Evolutionary conservation across 257 asterid genomes (phyloP).

Genomic region (Nicotiana sylvestris): DNA sequence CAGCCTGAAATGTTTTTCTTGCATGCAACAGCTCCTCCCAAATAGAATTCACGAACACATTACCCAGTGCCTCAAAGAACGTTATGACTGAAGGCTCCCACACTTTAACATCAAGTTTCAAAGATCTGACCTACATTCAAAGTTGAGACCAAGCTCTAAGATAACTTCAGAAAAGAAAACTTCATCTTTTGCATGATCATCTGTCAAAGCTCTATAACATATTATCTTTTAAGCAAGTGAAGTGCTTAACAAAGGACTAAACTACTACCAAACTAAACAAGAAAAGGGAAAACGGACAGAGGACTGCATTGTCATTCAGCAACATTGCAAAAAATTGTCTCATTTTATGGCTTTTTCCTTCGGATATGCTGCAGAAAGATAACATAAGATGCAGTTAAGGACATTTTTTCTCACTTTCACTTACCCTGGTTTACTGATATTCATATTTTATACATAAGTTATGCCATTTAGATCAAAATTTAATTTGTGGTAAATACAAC

Average conservation of each 20-base stretch:
- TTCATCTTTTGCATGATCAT: conserved; percentile 8
- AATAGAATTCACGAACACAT: conserved; percentile 68
- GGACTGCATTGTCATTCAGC: conserved; percentile 1
- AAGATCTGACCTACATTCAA: conserved; percentile 73
- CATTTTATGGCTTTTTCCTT: neutral
- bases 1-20: conserved; percentile 76
- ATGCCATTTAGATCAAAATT: neutral
- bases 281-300: conserved; percentile 4
- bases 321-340: neutral
- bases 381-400: neutral
- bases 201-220: neutral
- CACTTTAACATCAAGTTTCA: conserved; percentile 80
- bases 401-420: neutral
- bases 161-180: conserved; percentile 11
- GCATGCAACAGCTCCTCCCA: conserved; percentile 84
- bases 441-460: neutral
- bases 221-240: neutral
- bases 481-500: neutral
- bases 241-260: neutral
- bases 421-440: neutral
- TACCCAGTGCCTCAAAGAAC: conserved; percentile 79
- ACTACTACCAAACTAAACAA: neutral
- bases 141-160: conserved; percentile 9
- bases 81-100: conserved; percentile 84
- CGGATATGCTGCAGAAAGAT: neutral